phyloP scores from a whole-genome alignment of 768 basidiomycete species.

The Strobilomyces echinocephalus region DNA sequence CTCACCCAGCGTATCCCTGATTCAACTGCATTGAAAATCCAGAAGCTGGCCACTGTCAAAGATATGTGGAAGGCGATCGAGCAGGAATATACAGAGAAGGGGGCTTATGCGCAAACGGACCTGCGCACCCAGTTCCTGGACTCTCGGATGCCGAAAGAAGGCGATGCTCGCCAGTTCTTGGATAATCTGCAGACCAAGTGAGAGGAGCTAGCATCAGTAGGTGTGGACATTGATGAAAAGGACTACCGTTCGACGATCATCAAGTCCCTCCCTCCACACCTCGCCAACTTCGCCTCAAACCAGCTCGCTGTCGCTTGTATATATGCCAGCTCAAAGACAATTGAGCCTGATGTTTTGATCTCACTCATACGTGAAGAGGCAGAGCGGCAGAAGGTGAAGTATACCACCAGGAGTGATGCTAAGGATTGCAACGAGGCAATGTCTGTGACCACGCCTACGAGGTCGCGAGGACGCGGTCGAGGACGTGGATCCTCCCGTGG shows the following conservation, averaged over 20 bases:
- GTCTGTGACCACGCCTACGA: too few relatives aligned
- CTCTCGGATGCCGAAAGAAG: background rate
- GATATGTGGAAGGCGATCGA: background rate
- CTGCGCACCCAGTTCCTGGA: background rate
- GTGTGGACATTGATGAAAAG: background rate
- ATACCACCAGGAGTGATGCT: too few relatives aligned
- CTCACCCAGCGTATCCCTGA: background rate
- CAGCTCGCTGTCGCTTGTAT: background rate
- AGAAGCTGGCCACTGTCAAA: background rate
- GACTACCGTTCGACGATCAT: background rate
- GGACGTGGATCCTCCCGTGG: too few relatives aligned
- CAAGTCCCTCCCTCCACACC: background rate
- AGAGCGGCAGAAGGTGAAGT: background rate
- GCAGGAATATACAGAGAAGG: too few relatives aligned
- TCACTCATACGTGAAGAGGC: background rate
- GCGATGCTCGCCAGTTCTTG: background rate
- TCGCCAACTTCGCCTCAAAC: background rate
- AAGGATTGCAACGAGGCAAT: too few relatives aligned
- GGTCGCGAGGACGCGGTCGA: too few relatives aligned
- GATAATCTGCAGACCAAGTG: background rate
- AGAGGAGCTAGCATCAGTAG: background rate
- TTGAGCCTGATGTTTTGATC: background rate
- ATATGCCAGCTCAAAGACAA: background rate
- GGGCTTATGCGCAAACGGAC: background rate
- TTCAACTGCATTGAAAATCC: background rate